These are phyloP conservation scores for Moesziomyces sp. DNA, from an alignment of 1,284 basidiomycete genomes.

Conservation along the genomic window DNA sequence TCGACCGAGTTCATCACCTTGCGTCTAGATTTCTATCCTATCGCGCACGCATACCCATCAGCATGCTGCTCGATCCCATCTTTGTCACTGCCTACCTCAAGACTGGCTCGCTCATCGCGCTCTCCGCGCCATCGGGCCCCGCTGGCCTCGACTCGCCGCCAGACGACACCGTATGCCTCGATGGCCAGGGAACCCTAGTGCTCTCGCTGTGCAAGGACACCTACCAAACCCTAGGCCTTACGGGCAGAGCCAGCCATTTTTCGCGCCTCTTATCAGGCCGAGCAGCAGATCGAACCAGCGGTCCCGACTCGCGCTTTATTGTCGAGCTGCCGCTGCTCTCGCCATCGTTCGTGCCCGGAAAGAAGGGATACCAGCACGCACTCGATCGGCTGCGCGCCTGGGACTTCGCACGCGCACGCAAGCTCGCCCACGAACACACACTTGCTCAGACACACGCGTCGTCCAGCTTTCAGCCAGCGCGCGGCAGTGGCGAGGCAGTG, in stretches of 20 bases:
- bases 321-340: constrained; percentile 56
- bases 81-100: constrained; percentile 60
- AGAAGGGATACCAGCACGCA: constrained; percentile 60
- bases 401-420: constrained; percentile 42
- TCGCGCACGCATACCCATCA: constrained; percentile 47
- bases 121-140: constrained; percentile 30
- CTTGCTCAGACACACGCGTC: constrained; percentile 26
- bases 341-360: constrained; percentile 61
- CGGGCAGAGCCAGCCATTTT: constrained; percentile 59
- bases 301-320: constrained; percentile 54
- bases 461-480: constrained; percentile 13
- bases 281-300: constrained; percentile 58
- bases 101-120: constrained; percentile 51
- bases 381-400: constrained; percentile 46
- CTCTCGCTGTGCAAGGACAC: constrained; percentile 64
- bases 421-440: constrained; percentile 8
- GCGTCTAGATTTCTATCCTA: constrained; percentile 25
- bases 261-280: constrained; percentile 56
- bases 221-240: constrained; percentile 63
- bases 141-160: constrained; percentile 25
- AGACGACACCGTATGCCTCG: constrained; percentile 59
- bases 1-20: constrained; percentile 6
- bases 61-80: constrained; percentile 58
- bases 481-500: not conserved
- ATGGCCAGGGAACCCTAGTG: constrained; percentile 61